Evolutionary conservation across 2,329 filamentous ascomycete genomes (phyloP), one percentile per base, ranked within the genome.

Genomic region (Lasiodiplodia sp.): DNA sequence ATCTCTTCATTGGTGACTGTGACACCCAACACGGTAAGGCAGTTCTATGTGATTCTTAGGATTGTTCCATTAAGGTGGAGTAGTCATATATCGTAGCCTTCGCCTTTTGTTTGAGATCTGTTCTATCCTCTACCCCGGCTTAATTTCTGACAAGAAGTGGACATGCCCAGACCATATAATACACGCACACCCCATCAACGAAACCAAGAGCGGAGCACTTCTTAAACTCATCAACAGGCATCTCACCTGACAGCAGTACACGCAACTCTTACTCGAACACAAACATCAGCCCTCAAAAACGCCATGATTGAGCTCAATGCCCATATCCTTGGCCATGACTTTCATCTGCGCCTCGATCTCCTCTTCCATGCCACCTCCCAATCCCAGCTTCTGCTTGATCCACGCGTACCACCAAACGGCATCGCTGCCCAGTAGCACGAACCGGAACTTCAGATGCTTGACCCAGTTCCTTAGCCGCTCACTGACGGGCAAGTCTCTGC

Each of bases 311-410:
- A 98, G 81, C 79, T 98, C 94, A 3, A 98, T 88, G 0, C 96
- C 96, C 82, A 96, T 94, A 73, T 96, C 94, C 77, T 92, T 93
- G 0, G 94, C 95, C 85, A 97, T 92, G 68, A 86, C 87, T 80
- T 88, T 90, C 94, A 98, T 96, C 73, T 91, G 87, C 76, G 87
- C 87, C 83, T 98, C 96, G 70, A 98, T 90, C 78, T 95, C 93
- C 76, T 97, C 95, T 78, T 98, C 96, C 92, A 98, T 96, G 0
- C 94, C 94, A 11, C 89, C 86, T 0, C 94, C 93, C 2, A 90
- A 79, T 0, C 92, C 92, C 14, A 97, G 76, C 77, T 88, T 87
- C 82, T 98, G 94, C 72, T 89, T 87, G 7, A 96, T 63, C 81
- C 92, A 92, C 73, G 89, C 91, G 73, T 91, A 91, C 79, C 92